A percentile compares a stretch with the other conserved stretches of the same genome.
These are phyloP conservation scores for Fusarium stilboides DNA, from an alignment of 2,329 filamentous ascomycete species.

Conservation along the genomic window DNA sequence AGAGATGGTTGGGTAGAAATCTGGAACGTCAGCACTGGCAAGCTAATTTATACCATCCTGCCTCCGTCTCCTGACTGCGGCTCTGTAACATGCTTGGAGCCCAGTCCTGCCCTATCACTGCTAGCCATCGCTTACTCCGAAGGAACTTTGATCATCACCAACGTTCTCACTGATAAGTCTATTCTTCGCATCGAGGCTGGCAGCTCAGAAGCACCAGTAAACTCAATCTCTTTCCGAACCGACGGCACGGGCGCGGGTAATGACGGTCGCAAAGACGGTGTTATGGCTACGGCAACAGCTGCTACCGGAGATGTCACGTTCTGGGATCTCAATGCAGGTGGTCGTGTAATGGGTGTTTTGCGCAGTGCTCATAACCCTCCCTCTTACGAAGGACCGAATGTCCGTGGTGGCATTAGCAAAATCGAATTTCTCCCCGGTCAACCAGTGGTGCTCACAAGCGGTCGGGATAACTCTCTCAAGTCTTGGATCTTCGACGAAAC, in stretches of 20 bases:
- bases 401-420: constrained; percentile 85
- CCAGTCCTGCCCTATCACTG: constrained; percentile 86
- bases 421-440: constrained; percentile 92
- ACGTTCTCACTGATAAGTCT: constrained; percentile 83
- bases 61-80: constrained; percentile 81
- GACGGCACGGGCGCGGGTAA: constrained; percentile 91
- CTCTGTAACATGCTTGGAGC: constrained; percentile 87
- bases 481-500: constrained; percentile 97
- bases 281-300: constrained; percentile 91
- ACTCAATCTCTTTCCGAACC: constrained; percentile 89
- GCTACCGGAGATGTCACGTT: constrained; percentile 91
- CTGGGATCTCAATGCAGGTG: constrained; percentile 94
- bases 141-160: constrained; percentile 84
- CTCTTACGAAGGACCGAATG: constrained; percentile 65
- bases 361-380: constrained; percentile 90
- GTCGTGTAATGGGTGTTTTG: constrained; percentile 87
- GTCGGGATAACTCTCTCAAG: constrained; percentile 92
- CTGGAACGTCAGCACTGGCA: constrained; percentile 95
- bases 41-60: constrained; percentile 90
- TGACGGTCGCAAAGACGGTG: constrained; percentile 86
- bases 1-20: constrained; percentile 93
- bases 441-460: constrained; percentile 90
- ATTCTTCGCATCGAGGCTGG: constrained; percentile 79
- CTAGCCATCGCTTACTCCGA: constrained; percentile 89
- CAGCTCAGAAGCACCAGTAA: constrained; percentile 76